Evolutionary conservation across 208 protist species (phyloP), one percentile per base, ranked within the genome.

Genomic region (Crithidia brevicula): DNA sequence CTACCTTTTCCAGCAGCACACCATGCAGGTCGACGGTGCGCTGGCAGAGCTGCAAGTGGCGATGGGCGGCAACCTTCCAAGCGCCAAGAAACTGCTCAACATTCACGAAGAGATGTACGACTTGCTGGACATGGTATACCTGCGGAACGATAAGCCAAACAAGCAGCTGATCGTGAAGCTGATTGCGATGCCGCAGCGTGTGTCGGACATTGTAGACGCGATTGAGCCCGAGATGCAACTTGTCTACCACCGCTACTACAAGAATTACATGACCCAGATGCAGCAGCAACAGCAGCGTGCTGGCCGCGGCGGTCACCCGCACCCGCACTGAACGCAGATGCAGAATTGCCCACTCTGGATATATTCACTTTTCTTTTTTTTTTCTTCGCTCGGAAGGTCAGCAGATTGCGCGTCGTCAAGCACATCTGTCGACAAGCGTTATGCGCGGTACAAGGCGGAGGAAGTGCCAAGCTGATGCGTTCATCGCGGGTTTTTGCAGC

Each of bases 1-100:
- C 52, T 96, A 92, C 67, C 79, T 96, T 36, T 94, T 94, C 63
- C 75, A 66, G 70, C 88, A 91, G 72, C 91, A 96, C 79, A 93
- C 79, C 3, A 42, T 75, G 22, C 86, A 96, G 61, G 88, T 93
- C 4, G 86, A 94, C 46, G 34, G 76, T n/a, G 88, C 86, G 16
- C 74, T 94, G 51, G 76, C 71, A 31, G 83, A 91, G 66, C 73
- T 96, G 43, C 79, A 86, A 61, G 80, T 85, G 46, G 65, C 52
- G 42, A 87, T 92, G 75, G 82, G 83, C 16, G 63, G 57, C 30
- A 83, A 71, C 56, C 75, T 96, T 43, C 81, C 86, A 3, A 94
- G 84, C 51, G 82, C 77, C 28, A 82, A 86, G 54, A 92, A 92
- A 64, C 76, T 96, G 11, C 58, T 93, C 22, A 92, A 92, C 63